Base-by-base conservation (phyloP, 176 grass and related monocot species). In the Hyparrhenia diplandra region DNA sequence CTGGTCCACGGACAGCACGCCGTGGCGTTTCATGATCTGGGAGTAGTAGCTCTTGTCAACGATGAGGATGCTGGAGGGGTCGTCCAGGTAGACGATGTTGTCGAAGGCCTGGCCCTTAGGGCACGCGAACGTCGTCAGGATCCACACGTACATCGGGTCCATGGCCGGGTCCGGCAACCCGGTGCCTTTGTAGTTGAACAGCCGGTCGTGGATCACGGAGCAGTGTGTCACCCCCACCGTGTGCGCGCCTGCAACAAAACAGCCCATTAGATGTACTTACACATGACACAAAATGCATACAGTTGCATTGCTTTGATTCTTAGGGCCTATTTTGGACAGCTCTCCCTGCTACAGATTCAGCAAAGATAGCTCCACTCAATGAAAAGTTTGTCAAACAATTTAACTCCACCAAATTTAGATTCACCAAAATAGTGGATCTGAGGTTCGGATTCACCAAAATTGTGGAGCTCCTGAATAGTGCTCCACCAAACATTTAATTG, bases 201-300 rank as follows among this genome's bases (percentile, higher is more conserved):
- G 80, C 2, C 94, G 87, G 37, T 88, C 54, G 3, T 74, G 25
- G 72, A 97, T 80, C 69, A 91, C 11, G 11, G 94, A 94, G 89
- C 94, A 97, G 64, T 90, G 94, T 5, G 91, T 94, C 64, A 97
- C 75, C 42, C 94, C 94, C 2, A 94, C 91, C 3, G 91, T 94
- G 75, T 94, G 94, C 2, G 85, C 94, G 34, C 91, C 94, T 97
- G 92, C 60, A 49, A 31, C 2, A 17, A 23, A 10, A 10, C 39
- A 41, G 9, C 36, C 17, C 7, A 39, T 39, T 8, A 39, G 36
- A 7, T 39, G 2, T 39, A 0, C n/a, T n/a, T 36, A 36, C 34
- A 36, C 34, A 36, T 36, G 31, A 36, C 4, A 36, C 34, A 36
- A 4, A 36, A n/a, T n/a, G n/a, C n/a, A n/a, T 36, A 5, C 34